Base-by-base conservation (phyloP, 176 grass and related monocot species). In the Areca catechu region DNA sequence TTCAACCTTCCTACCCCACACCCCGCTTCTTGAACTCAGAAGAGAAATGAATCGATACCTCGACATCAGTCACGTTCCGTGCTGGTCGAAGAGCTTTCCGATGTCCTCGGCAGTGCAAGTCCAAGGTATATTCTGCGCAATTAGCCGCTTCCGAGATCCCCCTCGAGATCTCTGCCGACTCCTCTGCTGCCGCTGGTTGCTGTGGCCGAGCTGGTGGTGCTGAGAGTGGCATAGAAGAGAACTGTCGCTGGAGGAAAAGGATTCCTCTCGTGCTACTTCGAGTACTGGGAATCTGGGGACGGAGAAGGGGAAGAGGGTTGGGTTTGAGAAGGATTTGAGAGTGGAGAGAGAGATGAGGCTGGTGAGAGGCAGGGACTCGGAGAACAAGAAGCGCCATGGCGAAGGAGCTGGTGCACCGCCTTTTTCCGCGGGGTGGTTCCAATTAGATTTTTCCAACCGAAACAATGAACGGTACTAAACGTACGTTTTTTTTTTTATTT, bases 121-220 rank as follows among this genome's bases (percentile, higher is more conserved):
- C 93, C 93, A 97, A n/a, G 93, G 93, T 68, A 97, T 82, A 70
- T 91, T 97, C 78, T 82, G 81, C 37, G 83, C 93, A 24, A 91
- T 77, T 60, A 97, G 68, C 53, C 87, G 81, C 66, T 68, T 88
- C 62, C 69, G 82, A 20, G 71, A n/a, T 67, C 7, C 12, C 67
- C 53, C 19, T 18, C 7, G 50, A 55, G 51, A 7, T 55, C 65
- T 67, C 51, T 19, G 18, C 43, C 2, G 54, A 19, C 18, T 24
- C 34, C 48, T 51, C 66, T 30, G 16, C 20, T 4, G 52, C 37
- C 14, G 47, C 20, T 7, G 59, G n/a, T 20, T 17, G 58, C 56
- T 74, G 28, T 24, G n/a, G 49, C 48, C 68, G 58, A 60, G 65
- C 47, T 12, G 49, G 53, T 56, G 62, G 53, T 56, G 62, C 67